Evolutionary conservation across 1,139 yeast species (phyloP), one percentile per base, ranked within the genome.

Genomic region (Kurtzmaniella quercitrusa): DNA sequence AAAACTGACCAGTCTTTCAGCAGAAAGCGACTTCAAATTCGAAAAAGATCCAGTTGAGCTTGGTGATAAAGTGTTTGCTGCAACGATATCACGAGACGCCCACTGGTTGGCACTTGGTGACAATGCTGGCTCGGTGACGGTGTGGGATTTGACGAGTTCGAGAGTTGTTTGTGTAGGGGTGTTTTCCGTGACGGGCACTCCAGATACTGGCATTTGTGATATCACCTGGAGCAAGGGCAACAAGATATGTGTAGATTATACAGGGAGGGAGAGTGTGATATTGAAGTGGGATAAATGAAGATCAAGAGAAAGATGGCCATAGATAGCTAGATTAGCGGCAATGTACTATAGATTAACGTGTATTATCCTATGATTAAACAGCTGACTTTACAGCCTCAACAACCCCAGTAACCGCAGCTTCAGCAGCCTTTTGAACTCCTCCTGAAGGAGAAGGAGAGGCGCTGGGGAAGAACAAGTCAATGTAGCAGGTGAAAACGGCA

Each of bases 41-140:
- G 48, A 50, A 2, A 54, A 51, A 10, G 52, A 48, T 23, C 56
- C 60, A 12, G 51, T 68, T 17, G 47, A 31, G 19, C 16, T 36
- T 7, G 38, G 38, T 9, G 23, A 19, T n/a, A 36, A 36, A 21
- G 70, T 85, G 0, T 71, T 82, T 45, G 66, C 70, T 16, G 80
- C 81, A 2, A 65, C 71, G 1, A 50, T 82, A 12, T 78, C 86
- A 1, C 78, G 80, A 1, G 67, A 77, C 52, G 62, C 65, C 34
- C 59, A 62, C 25, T 71, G 61, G 54, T 57, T 83, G 34, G 90
- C 84, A 0, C 62, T 82, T 2, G 91, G 86, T 1, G 86, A 84
- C 47, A 75, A 79, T 47, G 75, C 73, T 38, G 90, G 90, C 0
- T 68, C 69, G 37, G 66, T 82, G 11, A 56, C 74, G 2, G 54